Evolutionary conservation across 1,284 basidiomycete genomes (phyloP), one percentile per base, ranked within the genome.

Genomic region (Athelia psychrophila): DNA sequence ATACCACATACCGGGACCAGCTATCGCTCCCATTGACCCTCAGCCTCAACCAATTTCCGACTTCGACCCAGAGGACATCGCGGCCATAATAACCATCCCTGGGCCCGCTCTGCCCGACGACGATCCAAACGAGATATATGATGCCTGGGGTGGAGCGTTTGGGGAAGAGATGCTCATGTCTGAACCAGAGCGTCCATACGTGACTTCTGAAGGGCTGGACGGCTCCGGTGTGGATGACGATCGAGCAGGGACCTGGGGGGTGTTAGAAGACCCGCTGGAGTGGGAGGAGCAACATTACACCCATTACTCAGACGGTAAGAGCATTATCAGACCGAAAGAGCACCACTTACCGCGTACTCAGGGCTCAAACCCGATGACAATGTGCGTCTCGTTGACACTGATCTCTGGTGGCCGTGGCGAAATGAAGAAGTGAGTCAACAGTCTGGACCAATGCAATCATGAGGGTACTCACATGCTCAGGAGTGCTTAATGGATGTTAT

Each of bases 401-500:
- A 46, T 27, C 6, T 6, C 10, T 46, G 44, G 44, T 46, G 44
- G 44, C 44, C 44, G n/a, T 46, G 44, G 44, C 20, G n/a, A 23
- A 46, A 46, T 27, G 16, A 27, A 23, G 22, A 46, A 20, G 44
- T 46, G 25, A 42, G 38, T n/a, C 6, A n/a, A 5, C n/a, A 4
- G 22, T 42, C 9, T 42, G 38, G 38, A 5, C n/a, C 16, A n/a
- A 10, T n/a, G 12, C n/a, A 42, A n/a, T 42, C 38, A n/a, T 18
- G 12, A 10, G 16, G 10, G 10, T 24, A n/a, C 44, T 42, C 8
- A 46, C 24, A 46, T 24, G 9, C 44, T 23, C 19, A 57, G 54
- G 56, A 55, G 38, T 48, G 47, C 15, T 25, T 53, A 3, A 30
- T 55, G 1, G 56, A 55, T 27, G 27, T 53, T 12, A 57, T 57